phyloP scores from a whole-genome alignment of 164 flowering plant genomes.

The Dillenia turbinata region DNA sequence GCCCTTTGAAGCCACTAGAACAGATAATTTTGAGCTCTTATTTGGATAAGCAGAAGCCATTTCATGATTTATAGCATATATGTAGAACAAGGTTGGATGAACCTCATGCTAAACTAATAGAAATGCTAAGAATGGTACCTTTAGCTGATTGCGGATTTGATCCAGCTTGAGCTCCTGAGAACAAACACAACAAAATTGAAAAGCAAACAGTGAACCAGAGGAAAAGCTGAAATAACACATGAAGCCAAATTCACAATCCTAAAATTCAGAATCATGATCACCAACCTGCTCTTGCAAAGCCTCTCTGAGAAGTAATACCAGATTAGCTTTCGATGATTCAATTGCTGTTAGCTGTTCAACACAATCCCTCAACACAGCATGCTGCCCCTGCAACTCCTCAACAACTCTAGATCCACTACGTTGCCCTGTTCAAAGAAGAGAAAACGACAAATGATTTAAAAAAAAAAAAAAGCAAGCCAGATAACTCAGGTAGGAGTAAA shows the following conservation, averaged over 20 bases:
- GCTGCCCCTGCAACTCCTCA: constrained; percentile 73
- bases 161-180: constrained; percentile 71
- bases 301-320: constrained; percentile 64
- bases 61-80: not conserved
- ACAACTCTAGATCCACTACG: constrained; percentile 37
- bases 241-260: not conserved
- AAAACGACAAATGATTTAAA: not conserved
- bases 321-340: constrained; percentile 68
- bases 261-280: constrained; percentile 2
- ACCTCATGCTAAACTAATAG: too few relatives aligned
- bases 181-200: constrained; percentile 6
- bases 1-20: too few relatives aligned
- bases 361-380: constrained; percentile 55
- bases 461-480: too few relatives aligned
- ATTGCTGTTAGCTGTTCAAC: constrained; percentile 57
- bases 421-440: constrained; percentile 37
- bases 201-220: not conserved
- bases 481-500: too few relatives aligned
- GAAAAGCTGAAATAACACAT: not conserved
- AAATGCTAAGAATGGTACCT: constrained; percentile 33
- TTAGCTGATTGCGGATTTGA: constrained; percentile 57
- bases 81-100: too few relatives aligned
- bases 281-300: constrained; percentile 90
- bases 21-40: too few relatives aligned
- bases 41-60: not conserved